Base-by-base conservation (phyloP, 768 basidiomycete species). In the Daedaleopsis sinensis region DNA sequence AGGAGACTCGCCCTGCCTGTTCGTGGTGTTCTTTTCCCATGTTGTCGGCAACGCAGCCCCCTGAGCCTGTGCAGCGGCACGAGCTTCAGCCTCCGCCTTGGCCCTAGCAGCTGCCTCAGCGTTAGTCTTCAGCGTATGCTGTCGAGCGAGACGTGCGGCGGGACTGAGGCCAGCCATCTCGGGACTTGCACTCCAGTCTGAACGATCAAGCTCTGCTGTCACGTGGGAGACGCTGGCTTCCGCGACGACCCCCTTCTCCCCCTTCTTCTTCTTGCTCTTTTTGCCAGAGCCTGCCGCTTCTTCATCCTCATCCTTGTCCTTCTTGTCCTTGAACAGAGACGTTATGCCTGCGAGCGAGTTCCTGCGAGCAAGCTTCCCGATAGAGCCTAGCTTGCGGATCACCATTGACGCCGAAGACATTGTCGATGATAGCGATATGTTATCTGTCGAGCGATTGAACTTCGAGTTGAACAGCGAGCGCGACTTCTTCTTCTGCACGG, bases 361-460 rank as follows among this genome's bases (percentile, higher is more conserved):
- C 47, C 94, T 82, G 53, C 94, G 78, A 10, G 94, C 93, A 16
- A 97, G 82, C 74, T 91, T 93, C 36, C 93, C 93, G 76, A 97
- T 88, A 42, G 88, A 87, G 3, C 96, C 92, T 50, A 98, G 87
- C 78, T 97, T 98, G 66, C 96, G 85, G 68, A 97, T 96, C 85
- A 98, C 96, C 73, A 98, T 90, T 47, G 91, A 94, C 21, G 96
- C 96, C 53, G 91, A 93, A 64, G 90, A 93, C 67, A 97, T 96
- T 48, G 96, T 97, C 9, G 93, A 95, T 19, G 90, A 91, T 42
- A 98, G 84, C 27, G 95, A 97, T 65, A 98, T 96, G 74, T 96
- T 97, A 74, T 96, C 95, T 46, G 93, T 96, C 57, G 88, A 91
- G 46, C 88, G 85, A 72, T 97, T 96, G 68, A 92, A 76, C 65